These are phyloP conservation scores for Thalassiosira delicatula DNA, from an alignment of 352 stramenopile species.

Conservation along the genomic window DNA sequence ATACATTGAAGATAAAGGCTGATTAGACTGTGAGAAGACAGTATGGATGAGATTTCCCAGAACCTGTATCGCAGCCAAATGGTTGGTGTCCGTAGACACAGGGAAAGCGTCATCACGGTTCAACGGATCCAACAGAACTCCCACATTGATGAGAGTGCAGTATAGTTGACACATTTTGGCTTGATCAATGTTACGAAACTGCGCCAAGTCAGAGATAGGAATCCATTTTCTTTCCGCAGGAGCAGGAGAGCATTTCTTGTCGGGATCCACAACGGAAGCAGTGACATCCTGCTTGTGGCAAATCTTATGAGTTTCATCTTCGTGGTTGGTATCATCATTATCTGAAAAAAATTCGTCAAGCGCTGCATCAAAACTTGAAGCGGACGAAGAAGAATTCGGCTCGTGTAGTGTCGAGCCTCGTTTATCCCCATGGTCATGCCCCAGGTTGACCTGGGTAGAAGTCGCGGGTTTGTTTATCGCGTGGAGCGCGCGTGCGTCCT, in stretches of 20 bases:
- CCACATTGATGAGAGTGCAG: neutral
- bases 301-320: neutral
- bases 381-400: neutral
- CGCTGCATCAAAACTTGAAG: neutral
- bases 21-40: neutral
- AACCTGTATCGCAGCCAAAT: neutral
- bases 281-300: neutral
- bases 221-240: neutral
- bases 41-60: neutral
- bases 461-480: too few relatives aligned
- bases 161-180: neutral
- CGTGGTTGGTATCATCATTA: neutral
- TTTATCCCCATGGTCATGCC: too few relatives aligned
- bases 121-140: neutral
- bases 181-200: neutral
- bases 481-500: too few relatives aligned
- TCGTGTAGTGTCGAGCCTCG: neutral
- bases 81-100: too few relatives aligned
- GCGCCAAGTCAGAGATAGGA: neutral
- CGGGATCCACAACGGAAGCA: neutral
- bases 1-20: too few relatives aligned
- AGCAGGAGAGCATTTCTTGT: too few relatives aligned
- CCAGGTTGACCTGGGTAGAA: too few relatives aligned
- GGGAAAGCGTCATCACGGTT: neutral
- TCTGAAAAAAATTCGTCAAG: neutral